Conservation (phyloP, 306 rosid genomes). For the Luffa acutangula region DNA sequence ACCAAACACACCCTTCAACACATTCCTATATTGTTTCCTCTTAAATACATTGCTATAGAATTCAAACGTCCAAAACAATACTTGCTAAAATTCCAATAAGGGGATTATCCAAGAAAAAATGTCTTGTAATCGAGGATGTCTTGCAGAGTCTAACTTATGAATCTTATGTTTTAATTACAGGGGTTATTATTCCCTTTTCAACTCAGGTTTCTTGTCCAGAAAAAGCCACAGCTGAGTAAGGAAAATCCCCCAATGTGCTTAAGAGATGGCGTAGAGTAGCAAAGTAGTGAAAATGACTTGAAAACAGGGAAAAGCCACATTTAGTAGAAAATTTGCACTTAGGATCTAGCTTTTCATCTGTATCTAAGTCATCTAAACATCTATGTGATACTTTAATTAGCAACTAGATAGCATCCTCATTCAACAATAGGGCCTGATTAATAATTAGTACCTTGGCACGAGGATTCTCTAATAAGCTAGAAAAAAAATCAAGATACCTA, state of each 20-base stretch:
- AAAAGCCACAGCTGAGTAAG: too few relatives aligned
- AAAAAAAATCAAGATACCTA: constrained; percentile 89
- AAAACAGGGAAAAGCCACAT: constrained; percentile 47
- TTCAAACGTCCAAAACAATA: too few relatives aligned
- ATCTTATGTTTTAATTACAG: too few relatives aligned
- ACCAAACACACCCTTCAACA: too few relatives aligned
- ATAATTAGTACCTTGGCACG: constrained; percentile 57
- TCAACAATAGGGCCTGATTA: constrained; percentile 52
- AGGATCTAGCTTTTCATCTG: constrained; percentile 34
- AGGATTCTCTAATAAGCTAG: constrained; percentile 84
- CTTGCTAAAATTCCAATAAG: too few relatives aligned
- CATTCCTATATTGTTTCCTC: too few relatives aligned
- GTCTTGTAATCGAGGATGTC: too few relatives aligned
- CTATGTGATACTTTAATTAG: constrained; percentile 51
- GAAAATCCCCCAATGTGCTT: constrained; percentile 10
- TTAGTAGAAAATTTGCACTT: constrained; percentile 40
- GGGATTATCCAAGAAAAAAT: too few relatives aligned
- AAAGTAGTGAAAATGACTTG: constrained; percentile 58
- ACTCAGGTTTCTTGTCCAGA: too few relatives aligned
- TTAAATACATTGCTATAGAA: too few relatives aligned
- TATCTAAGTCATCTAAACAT: constrained; percentile 39
- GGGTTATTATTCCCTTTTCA: too few relatives aligned
- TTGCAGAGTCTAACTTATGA: too few relatives aligned
- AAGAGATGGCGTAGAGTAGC: constrained; percentile 31
- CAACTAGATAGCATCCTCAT: constrained; percentile 46